Percentiles rank a stretch among this genome's conserved stretches.
Evolutionary conservation across 805 yeast species (phyloP).

Genomic region (Jamesozyma piceae): DNA sequence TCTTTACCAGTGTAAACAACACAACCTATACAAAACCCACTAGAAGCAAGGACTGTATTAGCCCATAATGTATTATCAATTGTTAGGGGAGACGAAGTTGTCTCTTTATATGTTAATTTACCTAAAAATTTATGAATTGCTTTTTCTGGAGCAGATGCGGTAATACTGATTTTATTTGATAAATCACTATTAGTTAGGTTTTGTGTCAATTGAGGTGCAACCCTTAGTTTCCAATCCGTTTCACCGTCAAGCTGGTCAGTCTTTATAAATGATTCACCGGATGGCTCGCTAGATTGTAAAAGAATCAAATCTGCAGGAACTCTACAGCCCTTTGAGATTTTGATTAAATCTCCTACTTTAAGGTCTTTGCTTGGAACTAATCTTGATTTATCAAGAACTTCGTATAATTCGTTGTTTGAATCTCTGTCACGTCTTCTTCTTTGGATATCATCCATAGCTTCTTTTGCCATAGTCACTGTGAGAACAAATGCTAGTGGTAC

Average conservation of each 20-base stretch:
- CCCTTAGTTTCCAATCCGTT: constrained; percentile 93
- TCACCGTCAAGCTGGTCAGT: constrained; percentile 98
- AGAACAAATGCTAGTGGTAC: constrained; percentile 92
- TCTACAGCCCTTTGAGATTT: constrained; percentile 69
- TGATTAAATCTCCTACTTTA: constrained; percentile 78
- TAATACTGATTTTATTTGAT: constrained; percentile 42
- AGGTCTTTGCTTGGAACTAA: constrained; percentile 50
- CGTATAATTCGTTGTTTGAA: constrained; percentile 75
- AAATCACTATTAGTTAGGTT: constrained; percentile 41
- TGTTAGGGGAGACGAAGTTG: constrained; percentile 51
- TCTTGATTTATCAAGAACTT: constrained; percentile 44
- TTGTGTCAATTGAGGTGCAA: constrained; percentile 72
- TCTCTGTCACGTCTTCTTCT: constrained; percentile 85
- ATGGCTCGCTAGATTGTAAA: constrained; percentile 68
- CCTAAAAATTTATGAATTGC: constrained; percentile 79
- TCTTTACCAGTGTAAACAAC: constrained; percentile 85
- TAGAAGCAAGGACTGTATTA: constrained; percentile 87
- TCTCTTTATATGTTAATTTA: constrained; percentile 49
- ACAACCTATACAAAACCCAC: constrained; percentile 79
- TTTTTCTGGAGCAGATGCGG: constrained; percentile 74
- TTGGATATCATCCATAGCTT: constrained; percentile 87
- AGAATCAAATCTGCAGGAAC: constrained; percentile 91
- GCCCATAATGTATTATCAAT: constrained; percentile 97
- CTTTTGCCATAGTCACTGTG: constrained; percentile 88
- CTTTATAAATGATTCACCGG: constrained; percentile 86